Conservation (phyloP, 345 rosid genomes). For the Conringia planisiliqua region DNA sequence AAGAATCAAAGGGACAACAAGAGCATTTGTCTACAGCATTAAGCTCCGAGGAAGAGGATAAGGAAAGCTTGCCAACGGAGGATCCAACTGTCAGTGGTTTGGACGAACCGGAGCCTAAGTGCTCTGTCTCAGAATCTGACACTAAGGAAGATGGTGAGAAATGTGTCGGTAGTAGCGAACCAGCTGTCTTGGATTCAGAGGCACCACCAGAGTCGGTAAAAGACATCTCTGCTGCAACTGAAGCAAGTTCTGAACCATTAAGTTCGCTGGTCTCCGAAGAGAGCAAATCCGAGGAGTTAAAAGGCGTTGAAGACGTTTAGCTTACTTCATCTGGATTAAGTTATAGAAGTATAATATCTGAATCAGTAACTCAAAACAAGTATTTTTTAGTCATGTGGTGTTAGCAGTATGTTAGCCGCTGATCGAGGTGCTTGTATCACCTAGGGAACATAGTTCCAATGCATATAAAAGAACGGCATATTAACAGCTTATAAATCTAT, state of each 20-base stretch:
- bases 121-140: slow-evolving; percentile 8
- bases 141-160: neutral
- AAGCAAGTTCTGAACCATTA: slow-evolving; percentile 5
- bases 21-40: slow-evolving; percentile 10
- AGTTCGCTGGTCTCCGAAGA: neutral
- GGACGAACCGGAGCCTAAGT: neutral
- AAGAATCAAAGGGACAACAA: slow-evolving; percentile 7
- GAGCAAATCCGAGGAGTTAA: neutral
- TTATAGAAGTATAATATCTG: neutral
- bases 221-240: neutral
- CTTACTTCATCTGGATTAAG: neutral
- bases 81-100: neutral
- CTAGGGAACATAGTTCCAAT: neutral
- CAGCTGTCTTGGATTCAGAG: slow-evolving; percentile 1
- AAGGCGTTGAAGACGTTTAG: neutral
- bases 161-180: neutral
- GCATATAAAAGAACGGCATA: neutral
- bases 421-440: neutral
- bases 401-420: neutral
- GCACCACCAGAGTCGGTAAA: neutral
- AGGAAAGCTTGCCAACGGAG: neutral
- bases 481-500: neutral
- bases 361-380: neutral
- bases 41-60: neutral
- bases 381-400: neutral